Conservation (phyloP, 768 basidiomycete species). For the Phlebiopsis gigantea region DNA sequence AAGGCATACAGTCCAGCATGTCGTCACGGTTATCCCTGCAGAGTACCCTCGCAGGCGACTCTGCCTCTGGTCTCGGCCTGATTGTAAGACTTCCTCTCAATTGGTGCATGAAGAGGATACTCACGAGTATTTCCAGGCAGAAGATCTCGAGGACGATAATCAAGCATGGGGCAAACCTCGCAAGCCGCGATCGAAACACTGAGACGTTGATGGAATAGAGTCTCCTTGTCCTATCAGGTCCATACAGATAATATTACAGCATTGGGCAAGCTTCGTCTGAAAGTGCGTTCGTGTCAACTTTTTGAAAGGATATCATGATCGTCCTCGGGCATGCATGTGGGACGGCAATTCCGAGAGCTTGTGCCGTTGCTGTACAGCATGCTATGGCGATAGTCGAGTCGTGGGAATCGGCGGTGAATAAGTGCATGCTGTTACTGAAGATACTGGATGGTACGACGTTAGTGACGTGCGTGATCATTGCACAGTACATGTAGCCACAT, state of each 20-base stretch:
- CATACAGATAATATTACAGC: neutral
- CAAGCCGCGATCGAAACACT: neutral
- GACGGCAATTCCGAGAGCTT: neutral
- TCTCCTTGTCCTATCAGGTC: neutral
- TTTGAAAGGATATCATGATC: neutral
- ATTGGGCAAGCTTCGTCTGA: neutral
- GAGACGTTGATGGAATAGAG: neutral
- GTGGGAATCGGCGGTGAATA: neutral
- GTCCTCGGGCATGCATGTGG: neutral
- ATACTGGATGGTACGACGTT: neutral
- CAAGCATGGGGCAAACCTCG: slow-evolving; percentile 25
- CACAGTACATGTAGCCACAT: neutral
- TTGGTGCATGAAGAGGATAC: neutral
- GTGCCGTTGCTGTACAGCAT: neutral
- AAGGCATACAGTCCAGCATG: neutral
- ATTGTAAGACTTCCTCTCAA: neutral
- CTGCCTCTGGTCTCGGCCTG: neutral
- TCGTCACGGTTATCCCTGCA: neutral
- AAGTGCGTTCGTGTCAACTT: neutral
- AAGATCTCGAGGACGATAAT: slow-evolving; percentile 29
- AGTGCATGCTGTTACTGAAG: neutral
- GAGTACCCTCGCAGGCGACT: neutral
- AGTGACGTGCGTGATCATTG: neutral
- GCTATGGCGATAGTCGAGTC: neutral
- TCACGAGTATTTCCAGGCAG: slow-evolving; percentile 15